phyloP scores from a whole-genome alignment of 2,329 filamentous ascomycete species.

The Aspergillus hortae region DNA sequence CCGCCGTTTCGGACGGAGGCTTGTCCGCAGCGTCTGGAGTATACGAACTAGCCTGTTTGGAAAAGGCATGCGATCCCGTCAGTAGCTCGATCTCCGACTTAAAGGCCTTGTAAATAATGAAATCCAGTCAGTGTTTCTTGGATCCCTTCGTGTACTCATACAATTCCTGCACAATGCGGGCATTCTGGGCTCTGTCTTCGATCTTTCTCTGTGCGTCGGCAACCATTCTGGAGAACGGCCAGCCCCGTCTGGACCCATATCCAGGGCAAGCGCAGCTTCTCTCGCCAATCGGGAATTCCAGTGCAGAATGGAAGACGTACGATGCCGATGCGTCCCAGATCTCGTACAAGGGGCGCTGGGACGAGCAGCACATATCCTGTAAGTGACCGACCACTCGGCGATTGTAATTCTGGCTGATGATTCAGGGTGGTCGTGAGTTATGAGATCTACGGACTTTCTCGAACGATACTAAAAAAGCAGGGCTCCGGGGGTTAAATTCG shows the following conservation, averaged over 20 bases:
- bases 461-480: conserved; percentile 8
- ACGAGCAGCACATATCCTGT: conserved; percentile 56
- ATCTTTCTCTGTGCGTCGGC: conserved; percentile 17
- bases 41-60: neutral
- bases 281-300: conserved; percentile 19
- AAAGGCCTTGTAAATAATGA: neutral
- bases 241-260: conserved; percentile 35
- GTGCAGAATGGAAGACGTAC: conserved; percentile 46
- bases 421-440: conserved; percentile 52
- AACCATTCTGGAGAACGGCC: conserved; percentile 43
- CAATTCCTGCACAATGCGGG: conserved; percentile 1
- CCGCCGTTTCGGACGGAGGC: neutral
- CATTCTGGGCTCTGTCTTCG: conserved; percentile 7
- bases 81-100: neutral
- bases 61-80: neutral
- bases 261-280: conserved; percentile 33
- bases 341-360: conserved; percentile 61
- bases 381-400: conserved; percentile 9
- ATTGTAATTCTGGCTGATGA: neutral
- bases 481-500: conserved; percentile 53
- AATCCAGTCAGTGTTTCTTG: neutral
- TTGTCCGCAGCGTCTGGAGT: neutral
- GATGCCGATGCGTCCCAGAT: conserved; percentile 51
- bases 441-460: neutral
- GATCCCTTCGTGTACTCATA: neutral